These are phyloP conservation scores for Saccharomyces hybrid DNA, from an alignment of 1,139 yeast species.

Conservation along the genomic window DNA sequence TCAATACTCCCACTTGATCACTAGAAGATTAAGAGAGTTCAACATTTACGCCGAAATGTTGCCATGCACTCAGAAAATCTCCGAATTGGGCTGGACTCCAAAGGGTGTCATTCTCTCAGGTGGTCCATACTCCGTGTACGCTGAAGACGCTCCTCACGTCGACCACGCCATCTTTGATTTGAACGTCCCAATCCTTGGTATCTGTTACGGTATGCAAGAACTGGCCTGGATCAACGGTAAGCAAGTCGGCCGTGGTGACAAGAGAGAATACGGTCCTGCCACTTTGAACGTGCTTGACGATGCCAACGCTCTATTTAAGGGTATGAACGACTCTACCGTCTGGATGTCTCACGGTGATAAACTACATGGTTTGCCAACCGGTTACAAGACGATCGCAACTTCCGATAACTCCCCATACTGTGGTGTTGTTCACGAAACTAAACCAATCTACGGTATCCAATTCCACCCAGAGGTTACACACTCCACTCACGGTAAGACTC, in stretches of 20 bases:
- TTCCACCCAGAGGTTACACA: slow-evolving; percentile 99
- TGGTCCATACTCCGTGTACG: slow-evolving; percentile 97
- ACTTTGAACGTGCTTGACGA: slow-evolving; percentile 68
- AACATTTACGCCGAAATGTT: slow-evolving; percentile 98
- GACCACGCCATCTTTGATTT: slow-evolving; percentile 89
- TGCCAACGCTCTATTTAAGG: slow-evolving; percentile 68
- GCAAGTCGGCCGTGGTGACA: slow-evolving; percentile 93
- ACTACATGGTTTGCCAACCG: slow-evolving; percentile 81
- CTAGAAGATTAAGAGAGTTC: slow-evolving; percentile 96
- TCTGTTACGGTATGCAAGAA: slow-evolving; percentile 99
- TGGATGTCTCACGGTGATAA: slow-evolving; percentile 99
- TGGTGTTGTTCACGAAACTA: slow-evolving; percentile 72
- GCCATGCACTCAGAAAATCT: slow-evolving; percentile 95
- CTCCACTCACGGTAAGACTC: slow-evolving; percentile 79
- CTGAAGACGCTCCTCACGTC: slow-evolving; percentile 93
- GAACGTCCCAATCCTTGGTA: slow-evolving; percentile 91
- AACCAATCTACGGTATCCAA: slow-evolving; percentile 86
- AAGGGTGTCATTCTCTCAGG: slow-evolving; percentile 95
- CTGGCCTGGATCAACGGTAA: slow-evolving; percentile 96
- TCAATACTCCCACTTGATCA: slow-evolving; percentile 93
- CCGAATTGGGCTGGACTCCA: slow-evolving; percentile 90
- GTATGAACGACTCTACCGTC: slow-evolving; percentile 80
- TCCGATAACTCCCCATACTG: slow-evolving; percentile 94
- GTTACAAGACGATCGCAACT: slow-evolving; percentile 83
- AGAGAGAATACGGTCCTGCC: slow-evolving; percentile 98